Evolutionary conservation across 257 asterid genomes (phyloP).

Genomic region (Nemophila menziesii): DNA sequence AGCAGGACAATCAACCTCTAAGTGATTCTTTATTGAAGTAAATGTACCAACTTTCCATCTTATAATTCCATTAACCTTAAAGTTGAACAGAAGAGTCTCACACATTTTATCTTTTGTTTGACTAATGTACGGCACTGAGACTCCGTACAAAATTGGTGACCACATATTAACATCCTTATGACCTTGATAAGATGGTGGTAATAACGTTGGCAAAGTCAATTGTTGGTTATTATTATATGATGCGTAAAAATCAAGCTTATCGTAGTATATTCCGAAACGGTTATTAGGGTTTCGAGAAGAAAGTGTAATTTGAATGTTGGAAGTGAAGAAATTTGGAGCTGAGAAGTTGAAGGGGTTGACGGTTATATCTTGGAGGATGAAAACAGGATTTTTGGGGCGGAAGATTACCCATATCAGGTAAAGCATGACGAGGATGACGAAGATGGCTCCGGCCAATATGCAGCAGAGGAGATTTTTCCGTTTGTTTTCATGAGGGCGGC

Average conservation of each 20-base stretch:
- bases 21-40: no score
- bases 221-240: no score
- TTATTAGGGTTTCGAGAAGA: conserved; percentile 40
- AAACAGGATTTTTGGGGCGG: conserved; percentile 69
- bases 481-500: no score
- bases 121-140: no score
- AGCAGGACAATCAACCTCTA: no score
- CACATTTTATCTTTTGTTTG: no score
- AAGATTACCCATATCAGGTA: conserved; percentile 70
- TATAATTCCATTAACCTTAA: no score
- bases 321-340: conserved; percentile 26
- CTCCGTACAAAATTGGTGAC: conserved; percentile 47
- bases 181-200: no score
- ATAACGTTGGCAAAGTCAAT: conserved; percentile 35
- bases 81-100: no score
- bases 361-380: conserved; percentile 87
- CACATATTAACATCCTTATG: conserved; percentile 44
- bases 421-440: conserved; percentile 25
- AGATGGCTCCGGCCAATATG: no score
- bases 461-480: no score
- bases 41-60: no score
- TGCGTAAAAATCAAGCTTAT: conserved; percentile 33
- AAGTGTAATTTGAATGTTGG: conserved; percentile 48
- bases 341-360: conserved; percentile 60
- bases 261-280: conserved; percentile 38